Base-by-base conservation (phyloP, 306 rosid species). In the Carpinus viminea region DNA sequence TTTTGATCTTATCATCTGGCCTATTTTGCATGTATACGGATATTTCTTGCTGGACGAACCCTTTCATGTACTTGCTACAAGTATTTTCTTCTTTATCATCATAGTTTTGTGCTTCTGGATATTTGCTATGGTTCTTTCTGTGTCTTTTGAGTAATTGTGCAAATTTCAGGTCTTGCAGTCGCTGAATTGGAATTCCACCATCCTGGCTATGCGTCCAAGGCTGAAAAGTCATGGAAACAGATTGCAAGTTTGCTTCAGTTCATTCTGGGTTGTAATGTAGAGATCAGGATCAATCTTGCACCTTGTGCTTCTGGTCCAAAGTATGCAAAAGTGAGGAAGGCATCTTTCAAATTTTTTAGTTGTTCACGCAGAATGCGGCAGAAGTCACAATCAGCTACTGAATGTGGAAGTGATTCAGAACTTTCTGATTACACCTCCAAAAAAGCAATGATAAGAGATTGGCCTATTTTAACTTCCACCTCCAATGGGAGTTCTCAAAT, bases 211-310 rank as follows among this genome's bases (percentile, higher is more conserved):
- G 87, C 84, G 60, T 82, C 86, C 7, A 90, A 81, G 85, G 98
- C 97, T 12, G 95, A 91, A 86, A 90, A 90, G 82, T 90, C 95
- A 17, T 89, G 94, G 98, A 91, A 88, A 85, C 60, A 77, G 87
- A 93, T 93, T 3, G 94, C 95, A 34, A 88, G 85, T 56, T 89
- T 82, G 46, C 86, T 93, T 72, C 97, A 89, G 78, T 72, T 83
- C 48, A 60, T 90, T 38, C 78, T 88, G 52, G 91, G 91, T 69
- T 88, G 97, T 73, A 91, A 90, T 73, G 80, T 93, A 53, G 98
- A 91, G 85, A 74, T 93, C 54, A 91, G 95, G 85, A 86, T 93
- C 85, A 90, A 85, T 70, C 86, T 80, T 73, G 85, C 76, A 56
- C 82, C 84, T 13, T 74, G 68, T 64, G 73, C 77, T 64, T 84